Percentiles rank a stretch among this genome's conserved stretches.
Evolutionary conservation across 345 rosid species (phyloP).

Genomic region (Aurinia saxatilis): DNA sequence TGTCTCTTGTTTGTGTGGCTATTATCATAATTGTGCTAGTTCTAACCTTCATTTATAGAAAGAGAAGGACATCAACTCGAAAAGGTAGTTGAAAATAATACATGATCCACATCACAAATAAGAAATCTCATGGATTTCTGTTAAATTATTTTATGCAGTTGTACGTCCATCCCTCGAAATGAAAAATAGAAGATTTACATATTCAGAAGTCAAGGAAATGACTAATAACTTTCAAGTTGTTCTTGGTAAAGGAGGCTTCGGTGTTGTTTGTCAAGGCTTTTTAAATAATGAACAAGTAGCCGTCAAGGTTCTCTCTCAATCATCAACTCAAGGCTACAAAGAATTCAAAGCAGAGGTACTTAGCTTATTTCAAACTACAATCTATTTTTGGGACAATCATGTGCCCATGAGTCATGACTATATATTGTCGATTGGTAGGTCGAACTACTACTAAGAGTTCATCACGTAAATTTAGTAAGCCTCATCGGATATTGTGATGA

Average conservation of each 20-base stretch:
- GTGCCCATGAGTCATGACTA: too few relatives aligned
- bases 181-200: constrained; percentile 14
- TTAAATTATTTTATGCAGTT: neutral
- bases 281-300: constrained; percentile 42
- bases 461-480: constrained; percentile 38
- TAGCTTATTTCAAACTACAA: too few relatives aligned
- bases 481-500: too few relatives aligned
- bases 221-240: constrained; percentile 33
- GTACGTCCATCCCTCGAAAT: neutral
- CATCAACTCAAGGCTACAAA: constrained; percentile 36
- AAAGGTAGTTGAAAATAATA: neutral
- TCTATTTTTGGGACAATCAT: too few relatives aligned
- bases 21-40: constrained; percentile 7
- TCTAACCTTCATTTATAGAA: neutral
- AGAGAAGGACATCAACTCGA: neutral
- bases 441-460: constrained; percentile 29
- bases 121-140: neutral
- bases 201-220: constrained; percentile 24
- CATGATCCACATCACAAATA: neutral
- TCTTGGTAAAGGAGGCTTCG: constrained; percentile 50
- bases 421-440: constrained; percentile 19
- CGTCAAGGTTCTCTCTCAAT: constrained; percentile 43
- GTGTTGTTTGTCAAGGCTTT: constrained; percentile 38
- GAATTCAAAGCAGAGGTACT: constrained; percentile 43
- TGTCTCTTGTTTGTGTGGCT: constrained; percentile 4